Conservation (phyloP, 768 basidiomycete species). For the Leucosporidium yakuticum region DNA sequence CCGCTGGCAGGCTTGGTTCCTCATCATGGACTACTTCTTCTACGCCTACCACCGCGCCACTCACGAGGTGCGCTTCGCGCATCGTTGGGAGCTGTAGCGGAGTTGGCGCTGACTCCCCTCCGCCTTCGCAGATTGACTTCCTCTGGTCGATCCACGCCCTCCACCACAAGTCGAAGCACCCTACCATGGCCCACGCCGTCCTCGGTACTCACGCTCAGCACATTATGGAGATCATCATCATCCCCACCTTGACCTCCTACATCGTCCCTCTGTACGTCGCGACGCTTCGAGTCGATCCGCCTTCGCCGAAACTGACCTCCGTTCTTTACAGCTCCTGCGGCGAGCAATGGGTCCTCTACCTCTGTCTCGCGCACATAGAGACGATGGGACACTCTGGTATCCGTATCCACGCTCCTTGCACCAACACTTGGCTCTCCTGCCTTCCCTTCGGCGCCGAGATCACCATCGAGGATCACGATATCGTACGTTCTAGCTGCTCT, state of each 20-base stretch:
- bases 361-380: slow-evolving; percentile 8
- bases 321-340: not conserved
- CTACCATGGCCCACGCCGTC: slow-evolving; percentile 8
- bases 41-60: slow-evolving; percentile 9
- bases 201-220: slow-evolving; percentile 19
- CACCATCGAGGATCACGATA: slow-evolving; percentile 16
- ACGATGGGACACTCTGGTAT: slow-evolving; percentile 28
- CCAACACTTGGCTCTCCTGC: slow-evolving; percentile 5
- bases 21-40: slow-evolving; percentile 4
- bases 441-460: slow-evolving; percentile 12
- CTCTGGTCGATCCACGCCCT: not conserved
- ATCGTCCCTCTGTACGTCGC: slow-evolving; percentile 20
- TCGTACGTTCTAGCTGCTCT: not conserved
- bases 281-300: not conserved
- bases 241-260: slow-evolving; percentile 1
- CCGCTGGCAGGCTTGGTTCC: slow-evolving; percentile 4
- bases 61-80: not conserved
- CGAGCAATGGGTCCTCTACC: not conserved
- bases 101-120: not conserved
- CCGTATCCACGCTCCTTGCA: slow-evolving; percentile 9
- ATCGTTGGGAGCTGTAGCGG: no score
- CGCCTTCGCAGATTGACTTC: not conserved
- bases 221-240: slow-evolving; percentile 18
- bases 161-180: not conserved
- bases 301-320: not conserved